Evolutionary conservation across 495 filamentous ascomycete species (phyloP), one percentile per base, ranked within the genome.

Genomic region (Lasiosphaeria miniovina): DNA sequence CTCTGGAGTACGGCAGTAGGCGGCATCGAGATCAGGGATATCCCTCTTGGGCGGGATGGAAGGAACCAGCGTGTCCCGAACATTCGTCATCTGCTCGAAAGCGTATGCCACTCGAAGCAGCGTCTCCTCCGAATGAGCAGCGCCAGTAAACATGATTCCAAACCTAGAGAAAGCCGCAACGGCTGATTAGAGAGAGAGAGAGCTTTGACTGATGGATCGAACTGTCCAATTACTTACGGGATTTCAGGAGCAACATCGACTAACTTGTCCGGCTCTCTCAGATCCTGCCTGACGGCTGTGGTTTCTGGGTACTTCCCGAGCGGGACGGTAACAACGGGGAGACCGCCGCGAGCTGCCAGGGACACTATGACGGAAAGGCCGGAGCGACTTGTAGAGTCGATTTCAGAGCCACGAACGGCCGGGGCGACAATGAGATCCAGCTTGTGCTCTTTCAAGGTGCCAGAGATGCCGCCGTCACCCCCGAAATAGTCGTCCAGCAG

Each of bases 41-140:
- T 80, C 75, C 14, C 75, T 76, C 54, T 68, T 69, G 3, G 82
- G 80, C 58, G 75, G 65, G 12, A 85, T 46, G 52, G 77, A 78
- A 17, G 82, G 81, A 63, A 69, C 64, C 2, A 82, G 68, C 43
- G 72, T 71, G 51, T 74, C 62, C 53, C 82, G 62, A 2, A 78
- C 73, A 71, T 41, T 31, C n/a, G 83, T 87, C 60, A 77, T 69
- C 68, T 89, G 86, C 74, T 89, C 86, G 71, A 81, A 88, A 11
- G 84, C 86, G 72, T 84, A 88, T 32, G 85, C 85, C 68, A 81
- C 80, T 12, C 81, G 82, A 49, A 89, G 83, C 49, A 87, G 71
- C 50, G 66, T 76, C 52, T 71, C 72, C 69, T 85, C 81, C 49
- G 38, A 8, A 41, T 41, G 75, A 78, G 71, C 77, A 89, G 49